Evolutionary conservation across 148 eudicot species (phyloP).

Genomic region (Camellia japonica): DNA sequence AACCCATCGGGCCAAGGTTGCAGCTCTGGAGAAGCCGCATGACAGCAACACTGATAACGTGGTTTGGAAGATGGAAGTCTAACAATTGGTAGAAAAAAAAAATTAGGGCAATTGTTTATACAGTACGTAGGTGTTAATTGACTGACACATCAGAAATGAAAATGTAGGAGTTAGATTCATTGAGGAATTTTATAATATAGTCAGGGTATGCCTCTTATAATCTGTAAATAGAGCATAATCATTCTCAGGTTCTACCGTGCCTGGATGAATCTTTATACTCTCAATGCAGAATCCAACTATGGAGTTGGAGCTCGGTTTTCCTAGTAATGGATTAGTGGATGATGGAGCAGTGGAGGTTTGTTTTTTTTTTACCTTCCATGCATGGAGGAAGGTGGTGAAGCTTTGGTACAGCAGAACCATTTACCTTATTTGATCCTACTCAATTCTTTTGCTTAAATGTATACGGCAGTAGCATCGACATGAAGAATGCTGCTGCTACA

Average conservation of each 20-base stretch:
- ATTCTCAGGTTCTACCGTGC: slow-evolving; percentile 23
- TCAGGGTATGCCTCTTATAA: slow-evolving; percentile 16
- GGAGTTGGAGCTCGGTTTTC: slow-evolving; percentile 33
- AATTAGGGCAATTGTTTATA: slow-evolving; percentile 32
- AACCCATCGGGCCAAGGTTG: slow-evolving; percentile 40
- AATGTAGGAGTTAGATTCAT: slow-evolving; percentile 14
- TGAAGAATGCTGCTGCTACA: slow-evolving; percentile 14
- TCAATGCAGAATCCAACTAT: slow-evolving; percentile 30
- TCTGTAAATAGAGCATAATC: slow-evolving; percentile 32
- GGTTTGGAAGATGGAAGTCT: slow-evolving; percentile 41
- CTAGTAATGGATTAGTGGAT: slow-evolving; percentile 7
- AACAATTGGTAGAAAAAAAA: slow-evolving; percentile 16
- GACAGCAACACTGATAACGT: slow-evolving; percentile 18
- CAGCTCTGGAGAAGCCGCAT: slow-evolving; percentile 33
- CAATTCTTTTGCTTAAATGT: slow-evolving; percentile 8
- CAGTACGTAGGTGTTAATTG: slow-evolving; percentile 24
- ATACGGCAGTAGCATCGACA: background rate
- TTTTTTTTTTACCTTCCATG: slow-evolving; percentile 33
- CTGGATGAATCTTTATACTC: slow-evolving; percentile 33
- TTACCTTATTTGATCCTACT: slow-evolving; percentile 9
- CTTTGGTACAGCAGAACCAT: slow-evolving; percentile 26
- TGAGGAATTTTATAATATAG: slow-evolving; percentile 11
- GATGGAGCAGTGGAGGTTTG: slow-evolving; percentile 25
- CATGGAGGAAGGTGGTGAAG: slow-evolving; percentile 22
- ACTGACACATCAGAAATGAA: slow-evolving; percentile 30